Base-by-base conservation (phyloP, 352 stramenopile species). In the Phytopythium delawarense region DNA sequence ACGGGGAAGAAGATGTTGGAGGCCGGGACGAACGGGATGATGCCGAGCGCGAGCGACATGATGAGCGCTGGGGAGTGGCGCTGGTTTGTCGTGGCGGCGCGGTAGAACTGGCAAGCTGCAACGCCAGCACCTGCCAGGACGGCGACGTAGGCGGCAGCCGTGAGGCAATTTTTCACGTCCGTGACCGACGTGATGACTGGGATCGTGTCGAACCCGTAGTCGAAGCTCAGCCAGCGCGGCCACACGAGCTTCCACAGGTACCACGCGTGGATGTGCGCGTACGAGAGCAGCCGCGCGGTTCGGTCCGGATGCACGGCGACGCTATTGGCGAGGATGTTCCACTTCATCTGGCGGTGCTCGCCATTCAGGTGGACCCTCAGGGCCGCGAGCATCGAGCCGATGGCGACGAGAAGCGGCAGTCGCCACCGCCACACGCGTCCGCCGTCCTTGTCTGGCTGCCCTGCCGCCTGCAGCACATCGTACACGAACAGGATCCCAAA, bases 1-100 rank as follows among this genome's bases (percentile, higher is more conserved):
- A 98, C 86, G 4, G 91, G 88, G 54, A 98, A 96, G 23, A 98
- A 62, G 15, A 96, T 37, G 57, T 98, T 97, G n/a, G 87, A 92
- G 21, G 85, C 92, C 15, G 93, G 93, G 1, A 97, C 40, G 66
- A 98, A 98, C 11, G 92, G 87, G 13, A 97, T 70, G 7, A 88
- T 65, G 12, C 82, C 79, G 62, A 98, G 86, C 7, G 75, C 74
- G 35, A 91, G 85, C 45, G 82, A 72, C 52, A 76, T 69, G 57
- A 89, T 60, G 13, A 90, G 48, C 4, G 66, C 21, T 40, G 74
- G 28, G 9, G 56, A 21, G 12, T 83, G 69, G 0, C 58, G 50
- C 7, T 6, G n/a, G 20, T 30, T 28, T 7, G 13, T 6, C 8
- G 9, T 9, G 7, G n/a, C 2, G 8, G 52, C 37, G 35, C 15